Evolutionary conservation across 148 eudicot species (phyloP).

Genomic region (Fagopyrum tataricum): DNA sequence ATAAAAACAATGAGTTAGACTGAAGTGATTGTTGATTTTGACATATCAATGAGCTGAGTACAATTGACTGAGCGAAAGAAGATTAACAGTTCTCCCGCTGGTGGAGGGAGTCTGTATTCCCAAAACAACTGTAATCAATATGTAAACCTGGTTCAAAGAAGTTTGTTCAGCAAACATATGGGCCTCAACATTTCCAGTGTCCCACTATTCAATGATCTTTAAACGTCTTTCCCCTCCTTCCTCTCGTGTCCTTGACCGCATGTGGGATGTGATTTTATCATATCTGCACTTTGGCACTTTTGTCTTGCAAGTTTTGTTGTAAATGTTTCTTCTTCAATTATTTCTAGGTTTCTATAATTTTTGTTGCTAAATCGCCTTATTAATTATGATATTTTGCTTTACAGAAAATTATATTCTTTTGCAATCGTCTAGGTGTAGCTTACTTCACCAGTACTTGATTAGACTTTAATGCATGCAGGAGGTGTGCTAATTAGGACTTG

Average conservation of each 20-base stretch:
- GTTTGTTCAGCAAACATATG: conserved; percentile 10
- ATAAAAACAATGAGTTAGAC: conserved; percentile 7
- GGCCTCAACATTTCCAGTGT: conserved; percentile 4
- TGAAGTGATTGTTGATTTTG: conserved; percentile 50
- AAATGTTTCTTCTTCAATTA: not conserved
- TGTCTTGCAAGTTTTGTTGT: not conserved
- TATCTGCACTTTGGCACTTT: not conserved
- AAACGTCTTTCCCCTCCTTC: not conserved
- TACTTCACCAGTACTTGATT: not conserved
- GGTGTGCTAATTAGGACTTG: not conserved
- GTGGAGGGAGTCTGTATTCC: conserved; percentile 18
- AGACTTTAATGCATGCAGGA: not conserved
- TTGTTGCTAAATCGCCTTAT: not conserved
- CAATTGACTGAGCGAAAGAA: conserved; percentile 18
- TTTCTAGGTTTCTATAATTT: not conserved
- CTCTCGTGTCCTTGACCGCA: conserved; percentile 8
- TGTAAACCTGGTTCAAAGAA: conserved; percentile 17
- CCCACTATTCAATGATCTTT: conserved; percentile 3
- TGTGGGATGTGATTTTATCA: not conserved
- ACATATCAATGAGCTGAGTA: conserved; percentile 40
- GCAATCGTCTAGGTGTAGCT: not conserved
- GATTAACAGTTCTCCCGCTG: conserved; percentile 10
- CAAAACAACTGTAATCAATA: conserved; percentile 27
- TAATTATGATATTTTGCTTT: not conserved
- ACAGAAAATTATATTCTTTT: not conserved